Evolutionary conservation across 306 rosid species (phyloP).

Genomic region (Clitoria ternatea): DNA sequence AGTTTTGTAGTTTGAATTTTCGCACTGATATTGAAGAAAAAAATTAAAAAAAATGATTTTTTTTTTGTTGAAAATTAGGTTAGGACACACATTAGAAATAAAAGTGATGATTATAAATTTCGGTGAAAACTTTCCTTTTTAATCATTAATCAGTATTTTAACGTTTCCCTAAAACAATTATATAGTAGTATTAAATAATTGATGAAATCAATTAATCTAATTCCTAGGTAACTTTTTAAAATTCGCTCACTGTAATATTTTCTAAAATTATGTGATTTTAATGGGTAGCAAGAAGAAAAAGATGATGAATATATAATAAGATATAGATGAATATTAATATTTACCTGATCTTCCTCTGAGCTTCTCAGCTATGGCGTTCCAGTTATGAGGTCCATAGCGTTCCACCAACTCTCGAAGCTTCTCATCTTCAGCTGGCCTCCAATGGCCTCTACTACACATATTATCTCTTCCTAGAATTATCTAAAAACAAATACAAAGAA

Average conservation of each 20-base stretch:
- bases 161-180: too few species aligned
- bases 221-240: neutral
- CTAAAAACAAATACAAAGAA: neutral
- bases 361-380: slow-evolving; percentile 98
- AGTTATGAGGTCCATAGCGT: slow-evolving; percentile 94
- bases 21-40: too few species aligned
- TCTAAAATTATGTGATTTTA: neutral
- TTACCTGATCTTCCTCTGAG: slow-evolving; percentile 95
- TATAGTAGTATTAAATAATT: too few species aligned
- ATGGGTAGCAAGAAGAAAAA: neutral
- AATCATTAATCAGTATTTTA: too few species aligned
- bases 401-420: slow-evolving; percentile 82
- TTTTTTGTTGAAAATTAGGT: too few species aligned
- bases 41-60: too few species aligned
- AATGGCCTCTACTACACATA: slow-evolving; percentile 97
- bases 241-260: neutral
- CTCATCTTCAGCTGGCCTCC: slow-evolving; percentile 97
- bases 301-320: neutral
- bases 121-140: too few species aligned
- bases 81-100: too few species aligned
- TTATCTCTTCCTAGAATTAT: slow-evolving; percentile 22
- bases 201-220: too few species aligned
- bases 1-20: too few species aligned
- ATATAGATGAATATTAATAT: neutral
- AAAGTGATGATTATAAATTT: too few species aligned